phyloP scores from a whole-genome alignment of 257 asterid species.

The Solanum neorickii region DNA sequence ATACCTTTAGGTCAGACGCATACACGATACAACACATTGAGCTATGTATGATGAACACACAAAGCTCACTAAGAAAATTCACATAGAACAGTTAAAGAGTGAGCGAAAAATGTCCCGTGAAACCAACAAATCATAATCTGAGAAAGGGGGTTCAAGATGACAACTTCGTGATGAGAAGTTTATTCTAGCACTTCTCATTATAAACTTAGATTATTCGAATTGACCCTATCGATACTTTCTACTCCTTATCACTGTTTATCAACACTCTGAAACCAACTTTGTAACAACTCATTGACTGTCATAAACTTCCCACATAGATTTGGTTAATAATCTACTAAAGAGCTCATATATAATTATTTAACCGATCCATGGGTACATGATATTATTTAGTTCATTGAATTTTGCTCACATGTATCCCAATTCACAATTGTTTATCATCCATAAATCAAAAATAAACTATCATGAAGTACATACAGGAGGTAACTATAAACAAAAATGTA shows the following conservation, averaged over 20 bases:
- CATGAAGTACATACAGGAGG: neutral
- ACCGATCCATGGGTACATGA: neutral
- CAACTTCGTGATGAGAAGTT: neutral
- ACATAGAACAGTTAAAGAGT: neutral
- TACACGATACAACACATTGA: neutral
- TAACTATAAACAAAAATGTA: neutral
- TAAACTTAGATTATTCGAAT: neutral
- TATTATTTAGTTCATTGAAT: neutral
- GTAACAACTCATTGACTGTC: neutral
- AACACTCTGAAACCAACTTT: neutral
- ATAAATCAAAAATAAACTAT: neutral
- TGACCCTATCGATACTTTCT: neutral
- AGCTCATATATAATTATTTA: neutral
- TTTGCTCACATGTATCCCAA: neutral
- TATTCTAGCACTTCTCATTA: neutral
- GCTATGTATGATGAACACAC: neutral
- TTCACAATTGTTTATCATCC: neutral
- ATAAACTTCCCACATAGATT: neutral
- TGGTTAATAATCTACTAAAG: neutral
- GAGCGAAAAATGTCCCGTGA: neutral
- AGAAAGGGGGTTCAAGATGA: neutral
- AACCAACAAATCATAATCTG: neutral
- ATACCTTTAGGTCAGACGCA: neutral
- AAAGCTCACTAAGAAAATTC: neutral
- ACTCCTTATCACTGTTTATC: neutral